A percentile compares a stretch with the other conserved stretches of the same genome.
These are phyloP conservation scores for Diversispora epigaea DNA, from an alignment of 192 early-diverging fungal species.

Conservation along the genomic window DNA sequence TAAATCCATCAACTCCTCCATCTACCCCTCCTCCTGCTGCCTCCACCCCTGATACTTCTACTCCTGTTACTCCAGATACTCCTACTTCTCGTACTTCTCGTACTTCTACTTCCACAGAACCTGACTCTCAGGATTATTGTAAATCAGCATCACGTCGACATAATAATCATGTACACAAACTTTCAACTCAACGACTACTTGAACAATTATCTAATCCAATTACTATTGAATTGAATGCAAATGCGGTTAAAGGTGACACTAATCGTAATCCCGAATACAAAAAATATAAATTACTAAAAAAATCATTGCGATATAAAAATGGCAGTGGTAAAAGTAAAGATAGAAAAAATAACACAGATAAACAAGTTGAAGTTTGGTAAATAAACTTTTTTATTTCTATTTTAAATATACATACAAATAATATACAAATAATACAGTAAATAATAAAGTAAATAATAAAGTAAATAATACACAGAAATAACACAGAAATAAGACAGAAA, in stretches of 20 bases:
- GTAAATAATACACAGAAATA: no score
- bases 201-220: not conserved
- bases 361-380: constrained; percentile 6
- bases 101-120: not conserved
- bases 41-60: no score
- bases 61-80: not conserved
- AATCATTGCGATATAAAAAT: not conserved
- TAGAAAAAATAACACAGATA: constrained; percentile 11
- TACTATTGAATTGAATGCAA: constrained; percentile 2
- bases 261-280: constrained; percentile 24
- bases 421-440: no score
- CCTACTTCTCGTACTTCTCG: not conserved
- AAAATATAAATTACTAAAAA: constrained; percentile 30
- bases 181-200: constrained; percentile 11
- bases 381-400: no score
- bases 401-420: no score
- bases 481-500: no score
- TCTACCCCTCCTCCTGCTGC: no score
- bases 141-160: constrained; percentile 12
- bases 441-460: no score
- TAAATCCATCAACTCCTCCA: no score
- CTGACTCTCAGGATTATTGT: not conserved
- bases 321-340: not conserved
- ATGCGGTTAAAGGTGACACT: constrained; percentile 15
- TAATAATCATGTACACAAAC: constrained; percentile 14